A percentile compares a stretch with the other conserved stretches of the same genome.
phyloP scores from a whole-genome alignment of 306 rosid species.

The Gynostemma pentaphyllum region DNA sequence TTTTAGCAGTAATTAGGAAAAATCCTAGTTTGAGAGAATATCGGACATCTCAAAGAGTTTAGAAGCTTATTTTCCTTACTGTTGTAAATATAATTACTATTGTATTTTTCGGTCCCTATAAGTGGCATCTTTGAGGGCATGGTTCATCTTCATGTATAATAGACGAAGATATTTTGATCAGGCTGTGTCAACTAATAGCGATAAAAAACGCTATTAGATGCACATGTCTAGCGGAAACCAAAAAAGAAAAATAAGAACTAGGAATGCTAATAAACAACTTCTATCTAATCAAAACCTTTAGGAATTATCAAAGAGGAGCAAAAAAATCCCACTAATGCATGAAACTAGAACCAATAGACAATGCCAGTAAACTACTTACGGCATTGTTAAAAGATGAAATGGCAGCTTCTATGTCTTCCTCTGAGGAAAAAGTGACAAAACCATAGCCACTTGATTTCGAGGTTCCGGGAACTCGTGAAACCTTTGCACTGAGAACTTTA shows the following conservation, averaged over 20 bases:
- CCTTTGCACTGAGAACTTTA: constrained; percentile 76
- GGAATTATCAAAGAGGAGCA: not conserved
- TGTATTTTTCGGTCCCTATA: too few species aligned
- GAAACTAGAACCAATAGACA: not conserved
- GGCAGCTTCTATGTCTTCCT: constrained; percentile 81
- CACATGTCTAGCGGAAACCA: not conserved
- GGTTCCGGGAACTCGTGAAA: constrained; percentile 88
- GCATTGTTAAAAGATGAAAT: constrained; percentile 65
- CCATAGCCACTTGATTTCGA: constrained; percentile 82
- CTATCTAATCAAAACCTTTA: not conserved
- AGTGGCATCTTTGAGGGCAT: too few species aligned
- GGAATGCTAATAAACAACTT: not conserved
- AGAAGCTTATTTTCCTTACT: too few species aligned
- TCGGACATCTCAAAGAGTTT: too few species aligned
- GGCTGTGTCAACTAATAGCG: too few species aligned
- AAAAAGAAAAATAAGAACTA: not conserved
- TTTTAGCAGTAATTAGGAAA: too few species aligned
- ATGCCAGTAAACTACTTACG: constrained; percentile 41
- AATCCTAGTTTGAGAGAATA: too few species aligned
- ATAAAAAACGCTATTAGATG: too few species aligned
- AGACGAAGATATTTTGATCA: too few species aligned
- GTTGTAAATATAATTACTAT: too few species aligned
- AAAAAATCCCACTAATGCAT: not conserved
- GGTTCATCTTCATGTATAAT: too few species aligned
- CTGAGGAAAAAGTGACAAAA: constrained; percentile 73